These are phyloP conservation scores for Trichoderma gamsii DNA, from an alignment of 495 filamentous ascomycete genomes.

Conservation along the genomic window DNA sequence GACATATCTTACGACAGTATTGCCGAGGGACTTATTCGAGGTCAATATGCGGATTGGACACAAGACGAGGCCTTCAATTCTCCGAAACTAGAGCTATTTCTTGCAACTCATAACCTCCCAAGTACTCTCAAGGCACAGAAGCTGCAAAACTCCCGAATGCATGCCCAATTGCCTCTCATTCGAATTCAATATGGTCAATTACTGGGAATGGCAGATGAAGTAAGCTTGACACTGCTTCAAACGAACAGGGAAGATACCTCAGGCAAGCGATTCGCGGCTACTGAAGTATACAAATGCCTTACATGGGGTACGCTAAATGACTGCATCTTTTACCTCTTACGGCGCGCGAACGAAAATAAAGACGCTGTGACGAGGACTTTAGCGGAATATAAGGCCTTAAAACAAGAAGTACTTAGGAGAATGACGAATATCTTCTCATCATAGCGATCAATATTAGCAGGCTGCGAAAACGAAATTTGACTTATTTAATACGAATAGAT, in stretches of 20 bases:
- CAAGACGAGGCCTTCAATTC: background rate
- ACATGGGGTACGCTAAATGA: slow-evolving; percentile 88
- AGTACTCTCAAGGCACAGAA: background rate
- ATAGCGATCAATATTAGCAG: background rate
- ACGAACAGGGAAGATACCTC: slow-evolving; percentile 29
- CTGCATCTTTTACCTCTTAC: slow-evolving; percentile 85
- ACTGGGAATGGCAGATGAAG: slow-evolving; percentile 94
- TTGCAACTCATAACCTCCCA: background rate
- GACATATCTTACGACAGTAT: slow-evolving; percentile 38
- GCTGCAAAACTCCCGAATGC: background rate
- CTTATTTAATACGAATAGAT: no score
- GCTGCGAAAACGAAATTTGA: no score
- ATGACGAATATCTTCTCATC: slow-evolving; percentile 34
- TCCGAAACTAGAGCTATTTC: background rate
- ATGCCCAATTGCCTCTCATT: background rate
- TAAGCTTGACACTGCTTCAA: slow-evolving; percentile 74
- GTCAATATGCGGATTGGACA: background rate
- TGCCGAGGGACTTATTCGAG: slow-evolving; percentile 30
- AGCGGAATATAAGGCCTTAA: slow-evolving; percentile 68
- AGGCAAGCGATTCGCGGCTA: slow-evolving; percentile 10
- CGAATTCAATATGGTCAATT: slow-evolving; percentile 52
- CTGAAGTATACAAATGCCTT: slow-evolving; percentile 68
- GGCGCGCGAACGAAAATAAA: slow-evolving; percentile 83
- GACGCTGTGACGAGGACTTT: slow-evolving; percentile 76
- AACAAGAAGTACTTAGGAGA: slow-evolving; percentile 60